Evolutionary conservation across 1,284 basidiomycete species (phyloP).

Genomic region (Sporisorium scitamineum): DNA sequence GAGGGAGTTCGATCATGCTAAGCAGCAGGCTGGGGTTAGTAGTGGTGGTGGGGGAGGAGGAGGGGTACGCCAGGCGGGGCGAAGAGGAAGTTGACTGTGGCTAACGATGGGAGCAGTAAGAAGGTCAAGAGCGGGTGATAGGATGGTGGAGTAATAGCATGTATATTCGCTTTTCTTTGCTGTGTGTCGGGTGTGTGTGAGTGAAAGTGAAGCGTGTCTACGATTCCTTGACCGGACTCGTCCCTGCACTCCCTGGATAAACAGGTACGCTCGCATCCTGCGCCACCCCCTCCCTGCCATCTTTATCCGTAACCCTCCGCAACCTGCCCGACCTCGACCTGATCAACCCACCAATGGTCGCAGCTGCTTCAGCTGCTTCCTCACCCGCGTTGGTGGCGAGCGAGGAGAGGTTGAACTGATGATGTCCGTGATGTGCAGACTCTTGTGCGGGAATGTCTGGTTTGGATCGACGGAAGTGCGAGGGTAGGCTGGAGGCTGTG

Average conservation of each 20-base stretch:
- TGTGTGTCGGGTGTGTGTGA: neutral
- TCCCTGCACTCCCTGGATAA: neutral
- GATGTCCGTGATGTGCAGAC: conserved; percentile 14
- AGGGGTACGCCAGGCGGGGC: neutral
- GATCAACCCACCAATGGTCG: neutral
- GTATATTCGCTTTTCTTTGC: neutral
- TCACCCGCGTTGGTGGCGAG: neutral
- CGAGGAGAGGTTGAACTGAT: conserved; percentile 32
- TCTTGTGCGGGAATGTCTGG: conserved; percentile 2
- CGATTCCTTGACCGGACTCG: neutral
- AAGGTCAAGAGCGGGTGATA: conserved; percentile 37
- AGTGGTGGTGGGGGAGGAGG: conserved; percentile 7
- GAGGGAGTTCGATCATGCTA: conserved; percentile 49
- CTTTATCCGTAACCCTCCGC: conserved; percentile 1
- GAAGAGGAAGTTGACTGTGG: conserved; percentile 20
- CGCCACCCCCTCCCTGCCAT: neutral
- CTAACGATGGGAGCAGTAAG: conserved; percentile 19
- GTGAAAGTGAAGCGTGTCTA: neutral
- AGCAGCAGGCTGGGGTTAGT: conserved; percentile 36
- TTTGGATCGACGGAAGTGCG: conserved; percentile 20
- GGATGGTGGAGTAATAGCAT: neutral
- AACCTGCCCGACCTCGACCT: conserved; percentile 21
- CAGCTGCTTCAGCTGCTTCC: neutral
- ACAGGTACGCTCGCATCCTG: neutral
- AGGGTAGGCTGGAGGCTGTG: conserved; percentile 3